Evolutionary conservation across 2,329 filamentous ascomycete species (phyloP).

Genomic region (Fusarium succisae): DNA sequence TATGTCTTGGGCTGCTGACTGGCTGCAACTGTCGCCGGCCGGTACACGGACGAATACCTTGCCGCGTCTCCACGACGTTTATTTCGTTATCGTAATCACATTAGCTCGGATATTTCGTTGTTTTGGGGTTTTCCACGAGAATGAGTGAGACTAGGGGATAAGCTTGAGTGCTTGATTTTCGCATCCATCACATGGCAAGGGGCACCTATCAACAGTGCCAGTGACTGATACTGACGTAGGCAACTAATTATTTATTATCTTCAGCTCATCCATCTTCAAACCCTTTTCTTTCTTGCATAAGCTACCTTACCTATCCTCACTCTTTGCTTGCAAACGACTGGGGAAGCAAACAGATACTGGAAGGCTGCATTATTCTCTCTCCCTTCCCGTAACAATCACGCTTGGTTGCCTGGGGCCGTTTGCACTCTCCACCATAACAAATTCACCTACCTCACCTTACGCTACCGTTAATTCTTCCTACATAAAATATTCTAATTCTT

Average conservation of each 20-base stretch:
- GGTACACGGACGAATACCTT: slow-evolving; percentile 24
- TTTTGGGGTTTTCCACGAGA: not conserved
- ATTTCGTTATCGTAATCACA: not conserved
- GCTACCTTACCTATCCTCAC: not conserved
- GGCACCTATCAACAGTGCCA: not conserved
- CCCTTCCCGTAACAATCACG: not conserved
- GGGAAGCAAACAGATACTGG: slow-evolving; percentile 8
- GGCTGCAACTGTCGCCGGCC: slow-evolving; percentile 11
- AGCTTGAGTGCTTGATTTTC: not conserved
- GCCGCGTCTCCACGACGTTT: slow-evolving; percentile 9
- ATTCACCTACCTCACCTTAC: not conserved
- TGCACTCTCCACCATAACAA: not conserved
- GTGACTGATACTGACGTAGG: slow-evolving; percentile 9
- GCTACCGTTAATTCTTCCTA: not conserved
- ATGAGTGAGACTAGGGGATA: not conserved
- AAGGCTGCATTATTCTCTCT: not conserved
- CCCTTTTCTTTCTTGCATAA: not conserved
- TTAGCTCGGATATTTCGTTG: slow-evolving; percentile 2
- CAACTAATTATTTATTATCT: slow-evolving; percentile 7
- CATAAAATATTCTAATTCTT: not conserved
- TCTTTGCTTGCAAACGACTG: not conserved
- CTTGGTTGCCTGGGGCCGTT: not conserved
- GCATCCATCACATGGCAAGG: not conserved
- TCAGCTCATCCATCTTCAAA: not conserved
- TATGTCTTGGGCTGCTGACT: slow-evolving; percentile 17